Percentiles rank a stretch among this genome's conserved stretches.
phyloP scores from a whole-genome alignment of 2,329 filamentous ascomycete genomes.

The Trichoderma polysporum region DNA sequence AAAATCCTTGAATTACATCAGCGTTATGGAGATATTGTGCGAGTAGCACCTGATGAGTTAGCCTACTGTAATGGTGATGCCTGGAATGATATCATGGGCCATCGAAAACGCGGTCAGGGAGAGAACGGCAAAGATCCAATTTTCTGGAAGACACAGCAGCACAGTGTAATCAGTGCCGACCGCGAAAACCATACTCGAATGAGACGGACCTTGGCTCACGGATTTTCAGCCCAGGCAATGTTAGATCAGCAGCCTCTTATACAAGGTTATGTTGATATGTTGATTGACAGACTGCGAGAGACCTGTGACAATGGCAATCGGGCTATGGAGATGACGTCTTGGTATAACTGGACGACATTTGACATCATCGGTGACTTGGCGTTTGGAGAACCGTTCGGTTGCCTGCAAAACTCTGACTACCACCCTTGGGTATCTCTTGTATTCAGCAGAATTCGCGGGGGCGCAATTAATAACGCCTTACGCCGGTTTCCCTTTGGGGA shows the following conservation, averaged over 20 bases:
- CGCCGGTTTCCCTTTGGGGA: conserved; percentile 1
- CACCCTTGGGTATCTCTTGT: conserved; percentile 31
- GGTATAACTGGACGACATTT: conserved; percentile 33
- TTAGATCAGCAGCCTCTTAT: conserved; percentile 34
- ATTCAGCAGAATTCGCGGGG: conserved; percentile 22
- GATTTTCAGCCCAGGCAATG: conserved; percentile 33
- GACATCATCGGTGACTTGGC: conserved; percentile 34
- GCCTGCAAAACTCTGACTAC: conserved; percentile 27
- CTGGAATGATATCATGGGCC: conserved; percentile 25
- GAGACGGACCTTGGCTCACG: conserved; percentile 29
- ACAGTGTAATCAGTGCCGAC: conserved; percentile 25
- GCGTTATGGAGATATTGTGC: conserved; percentile 10
- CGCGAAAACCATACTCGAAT: conserved; percentile 27
- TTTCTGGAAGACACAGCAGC: neutral
- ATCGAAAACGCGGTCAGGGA: conserved; percentile 21
- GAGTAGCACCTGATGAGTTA: conserved; percentile 14
- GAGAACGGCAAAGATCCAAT: conserved; percentile 21
- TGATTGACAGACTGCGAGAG: conserved; percentile 28
- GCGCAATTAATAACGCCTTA: neutral
- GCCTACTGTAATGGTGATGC: conserved; percentile 5
- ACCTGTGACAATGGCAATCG: conserved; percentile 18
- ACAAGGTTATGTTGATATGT: conserved; percentile 28
- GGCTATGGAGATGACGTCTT: conserved; percentile 28
- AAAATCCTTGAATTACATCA: conserved; percentile 3
- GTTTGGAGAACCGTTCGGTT: conserved; percentile 33